Conservation (phyloP, 768 basidiomycete genomes). For the Mycena alexandri region DNA sequence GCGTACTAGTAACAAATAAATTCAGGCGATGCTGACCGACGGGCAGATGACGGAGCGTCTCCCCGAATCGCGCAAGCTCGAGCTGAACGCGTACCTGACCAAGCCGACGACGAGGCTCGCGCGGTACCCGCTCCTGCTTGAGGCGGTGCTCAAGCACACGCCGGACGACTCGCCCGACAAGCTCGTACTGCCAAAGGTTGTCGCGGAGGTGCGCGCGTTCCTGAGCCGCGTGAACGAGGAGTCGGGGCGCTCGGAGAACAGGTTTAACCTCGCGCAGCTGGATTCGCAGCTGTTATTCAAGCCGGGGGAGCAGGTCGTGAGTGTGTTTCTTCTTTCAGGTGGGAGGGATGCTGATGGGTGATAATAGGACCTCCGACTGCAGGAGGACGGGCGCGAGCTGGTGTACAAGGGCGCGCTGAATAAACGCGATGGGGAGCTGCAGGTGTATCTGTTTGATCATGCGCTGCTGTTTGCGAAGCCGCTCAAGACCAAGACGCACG, state of each 20-base stretch:
- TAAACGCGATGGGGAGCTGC: conserved; percentile 91
- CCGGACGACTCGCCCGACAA: conserved; percentile 93
- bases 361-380: conserved; percentile 82
- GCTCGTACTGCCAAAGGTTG: conserved; percentile 77
- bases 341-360: conserved; percentile 8
- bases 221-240: conserved; percentile 91
- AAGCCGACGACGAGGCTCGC: conserved; percentile 98
- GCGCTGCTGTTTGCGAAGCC: conserved; percentile 92
- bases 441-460: conserved; percentile 97
- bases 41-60: conserved; percentile 88
- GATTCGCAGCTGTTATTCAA: conserved; percentile 92
- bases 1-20: conserved; percentile 35
- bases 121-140: conserved; percentile 94
- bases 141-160: conserved; percentile 93
- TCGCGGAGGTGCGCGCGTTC: conserved; percentile 84
- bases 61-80: conserved; percentile 95
- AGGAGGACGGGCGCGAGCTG: conserved; percentile 91
- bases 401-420: conserved; percentile 92
- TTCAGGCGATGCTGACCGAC: not conserved
- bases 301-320: conserved; percentile 90
- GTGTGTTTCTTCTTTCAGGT: conserved; percentile 43
- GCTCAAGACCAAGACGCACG: conserved; percentile 87
- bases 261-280: conserved; percentile 94
- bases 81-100: conserved; percentile 97
- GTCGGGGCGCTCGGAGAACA: conserved; percentile 95